Evolutionary conservation across 352 stramenopile species (phyloP).

Genomic region (Phytophthora citrophthora): DNA sequence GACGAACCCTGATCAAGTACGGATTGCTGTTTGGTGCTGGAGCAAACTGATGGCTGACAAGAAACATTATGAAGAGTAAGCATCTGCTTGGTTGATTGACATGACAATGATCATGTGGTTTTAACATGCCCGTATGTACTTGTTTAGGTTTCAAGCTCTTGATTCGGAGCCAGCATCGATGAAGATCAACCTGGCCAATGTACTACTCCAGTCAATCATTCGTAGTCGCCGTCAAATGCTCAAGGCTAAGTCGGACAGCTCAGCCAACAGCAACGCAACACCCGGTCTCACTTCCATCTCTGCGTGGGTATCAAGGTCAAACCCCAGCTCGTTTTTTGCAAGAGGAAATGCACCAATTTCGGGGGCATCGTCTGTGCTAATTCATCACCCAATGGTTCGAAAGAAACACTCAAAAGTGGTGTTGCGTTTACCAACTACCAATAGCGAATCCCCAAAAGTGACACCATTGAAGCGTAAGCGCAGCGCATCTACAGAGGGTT

Average conservation of each 20-base stretch:
- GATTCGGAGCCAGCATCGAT: conserved; percentile 27
- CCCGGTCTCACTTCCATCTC: conserved; percentile 43
- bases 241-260: conserved; percentile 57
- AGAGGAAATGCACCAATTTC: conserved; percentile 6
- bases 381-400: conserved; percentile 70
- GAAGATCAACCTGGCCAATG: conserved; percentile 47
- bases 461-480: conserved; percentile 41
- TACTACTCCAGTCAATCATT: conserved; percentile 71
- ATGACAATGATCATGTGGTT: neutral
- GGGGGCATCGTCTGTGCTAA: conserved; percentile 15
- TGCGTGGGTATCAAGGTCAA: conserved; percentile 42
- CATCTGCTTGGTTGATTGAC: neutral
- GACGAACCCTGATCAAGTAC: conserved; percentile 70
- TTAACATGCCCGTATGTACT: conserved; percentile 20
- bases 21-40: conserved; percentile 79
- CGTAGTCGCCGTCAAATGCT: conserved; percentile 80
- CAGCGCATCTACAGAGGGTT: conserved; percentile 19
- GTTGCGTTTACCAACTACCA: conserved; percentile 22
- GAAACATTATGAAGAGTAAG: conserved; percentile 45
- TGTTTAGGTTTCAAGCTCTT: conserved; percentile 44
- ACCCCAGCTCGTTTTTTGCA: conserved; percentile 38
- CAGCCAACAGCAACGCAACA: conserved; percentile 8
- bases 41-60: conserved; percentile 61
- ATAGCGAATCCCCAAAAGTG: conserved; percentile 6
- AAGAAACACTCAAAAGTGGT: conserved; percentile 53